Evolutionary conservation across 768 basidiomycete species (phyloP).

Genomic region (Mycena polygramma): DNA sequence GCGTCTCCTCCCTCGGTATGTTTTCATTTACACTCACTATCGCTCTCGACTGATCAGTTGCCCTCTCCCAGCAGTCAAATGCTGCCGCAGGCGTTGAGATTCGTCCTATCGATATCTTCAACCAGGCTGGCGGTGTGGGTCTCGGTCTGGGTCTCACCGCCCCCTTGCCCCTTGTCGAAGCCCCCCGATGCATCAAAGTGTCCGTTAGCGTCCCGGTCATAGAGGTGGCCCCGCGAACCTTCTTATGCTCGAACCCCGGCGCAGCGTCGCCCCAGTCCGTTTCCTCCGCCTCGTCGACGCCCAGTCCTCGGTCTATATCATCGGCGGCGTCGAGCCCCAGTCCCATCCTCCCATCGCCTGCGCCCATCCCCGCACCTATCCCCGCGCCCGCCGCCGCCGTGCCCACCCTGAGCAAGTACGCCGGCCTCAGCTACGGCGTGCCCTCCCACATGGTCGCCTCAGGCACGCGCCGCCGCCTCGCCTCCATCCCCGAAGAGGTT

Average conservation of each 20-base stretch:
- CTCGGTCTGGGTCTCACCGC: conserved; percentile 27
- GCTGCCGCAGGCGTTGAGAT: conserved; percentile 10
- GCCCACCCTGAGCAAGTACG: not conserved
- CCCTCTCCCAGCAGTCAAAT: not conserved
- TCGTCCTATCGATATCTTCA: conserved; percentile 21
- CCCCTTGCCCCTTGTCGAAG: not conserved
- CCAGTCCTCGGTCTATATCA: not conserved
- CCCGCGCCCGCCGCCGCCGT: not conserved
- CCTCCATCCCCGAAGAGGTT: conserved; percentile 23
- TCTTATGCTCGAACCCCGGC: not conserved
- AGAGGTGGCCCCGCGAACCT: conserved; percentile 20
- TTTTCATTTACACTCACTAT: not conserved
- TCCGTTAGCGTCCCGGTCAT: conserved; percentile 8
- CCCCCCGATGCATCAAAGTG: conserved; percentile 18
- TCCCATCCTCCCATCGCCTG: not conserved
- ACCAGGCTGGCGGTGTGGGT: conserved; percentile 3
- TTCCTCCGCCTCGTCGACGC: too few species aligned
- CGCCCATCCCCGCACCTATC: not conserved
- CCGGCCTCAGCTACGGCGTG: conserved; percentile 12
- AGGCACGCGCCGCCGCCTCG: not conserved
- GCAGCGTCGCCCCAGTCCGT: conserved; percentile 1
- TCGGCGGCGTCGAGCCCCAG: not conserved
- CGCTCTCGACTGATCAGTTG: not conserved
- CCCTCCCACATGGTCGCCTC: conserved; percentile 15
- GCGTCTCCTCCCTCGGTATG: conserved; percentile 16